A percentile compares a stretch with the other conserved stretches of the same genome.
These are phyloP conservation scores for Priceomyces haplophilus DNA, from an alignment of 805 yeast species.

Conservation along the genomic window DNA sequence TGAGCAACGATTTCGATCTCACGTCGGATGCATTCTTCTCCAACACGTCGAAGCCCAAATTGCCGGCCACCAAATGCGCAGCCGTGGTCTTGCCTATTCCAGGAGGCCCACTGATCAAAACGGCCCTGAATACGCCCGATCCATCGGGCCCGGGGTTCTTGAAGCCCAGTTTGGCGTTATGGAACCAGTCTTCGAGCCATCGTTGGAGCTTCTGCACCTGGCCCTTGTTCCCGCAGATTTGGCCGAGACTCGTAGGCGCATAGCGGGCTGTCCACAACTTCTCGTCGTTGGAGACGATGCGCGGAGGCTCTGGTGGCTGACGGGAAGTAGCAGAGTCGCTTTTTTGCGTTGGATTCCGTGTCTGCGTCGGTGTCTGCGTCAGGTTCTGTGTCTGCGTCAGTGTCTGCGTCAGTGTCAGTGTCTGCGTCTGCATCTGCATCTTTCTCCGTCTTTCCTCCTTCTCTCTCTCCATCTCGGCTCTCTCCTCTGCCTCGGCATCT, in stretches of 20 bases:
- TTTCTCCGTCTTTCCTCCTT: constrained; percentile 9
- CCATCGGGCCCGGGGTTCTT: constrained; percentile 60
- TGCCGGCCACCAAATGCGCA: constrained; percentile 70
- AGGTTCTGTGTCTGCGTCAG: no score
- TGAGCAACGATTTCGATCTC: constrained; percentile 75
- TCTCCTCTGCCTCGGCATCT: constrained; percentile 38
- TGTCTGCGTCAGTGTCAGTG: no score
- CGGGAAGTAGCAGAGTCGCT: neutral
- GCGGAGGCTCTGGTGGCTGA: constrained; percentile 15
- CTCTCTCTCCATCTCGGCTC: constrained; percentile 24
- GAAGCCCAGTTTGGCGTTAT: constrained; percentile 52
- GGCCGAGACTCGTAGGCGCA: constrained; percentile 75
- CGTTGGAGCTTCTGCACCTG: constrained; percentile 58
- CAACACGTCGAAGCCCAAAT: constrained; percentile 67
- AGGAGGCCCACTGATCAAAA: constrained; percentile 82
- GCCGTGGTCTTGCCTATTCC: constrained; percentile 85
- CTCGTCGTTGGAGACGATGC: constrained; percentile 49
- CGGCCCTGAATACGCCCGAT: constrained; percentile 72
- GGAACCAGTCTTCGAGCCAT: constrained; percentile 82
- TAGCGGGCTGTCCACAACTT: constrained; percentile 91
- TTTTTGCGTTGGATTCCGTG: no score
- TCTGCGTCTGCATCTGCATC: no score
- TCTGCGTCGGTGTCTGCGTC: no score
- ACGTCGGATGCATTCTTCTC: constrained; percentile 89
- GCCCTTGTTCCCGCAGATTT: constrained; percentile 89